phyloP scores from a whole-genome alignment of 148 eudicot genomes.

The Tetragonia tetragonoides region DNA sequence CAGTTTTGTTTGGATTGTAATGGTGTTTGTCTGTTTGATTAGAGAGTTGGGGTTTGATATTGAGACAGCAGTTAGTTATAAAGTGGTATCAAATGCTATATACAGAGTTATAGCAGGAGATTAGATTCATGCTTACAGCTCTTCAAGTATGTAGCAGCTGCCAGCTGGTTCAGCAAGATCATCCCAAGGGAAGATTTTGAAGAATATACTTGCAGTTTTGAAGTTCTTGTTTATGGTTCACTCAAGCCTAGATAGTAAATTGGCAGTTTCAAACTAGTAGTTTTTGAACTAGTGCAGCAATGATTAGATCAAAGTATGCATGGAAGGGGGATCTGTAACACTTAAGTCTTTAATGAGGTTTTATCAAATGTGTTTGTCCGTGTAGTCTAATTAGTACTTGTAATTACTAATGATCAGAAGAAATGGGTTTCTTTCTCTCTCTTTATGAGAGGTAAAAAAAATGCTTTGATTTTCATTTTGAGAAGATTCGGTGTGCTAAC shows the following conservation, averaged over 20 bases:
- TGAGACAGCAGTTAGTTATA: background rate
- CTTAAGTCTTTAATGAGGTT: background rate
- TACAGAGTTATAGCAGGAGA: background rate
- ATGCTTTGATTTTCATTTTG: too few relatives aligned
- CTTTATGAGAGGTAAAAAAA: too few relatives aligned
- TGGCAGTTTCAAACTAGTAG: background rate
- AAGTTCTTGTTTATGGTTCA: background rate
- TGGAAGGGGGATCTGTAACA: background rate
- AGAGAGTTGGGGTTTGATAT: background rate
- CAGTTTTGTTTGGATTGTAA: background rate
- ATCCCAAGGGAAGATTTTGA: background rate
- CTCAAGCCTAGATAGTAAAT: background rate
- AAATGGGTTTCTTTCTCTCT: too few relatives aligned
- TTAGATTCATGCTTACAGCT: background rate
- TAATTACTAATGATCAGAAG: too few relatives aligned
- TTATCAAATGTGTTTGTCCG: too few relatives aligned
- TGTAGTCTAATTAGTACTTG: too few relatives aligned
- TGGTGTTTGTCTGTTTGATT: background rate
- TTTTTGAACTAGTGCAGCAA: background rate
- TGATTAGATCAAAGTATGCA: background rate
- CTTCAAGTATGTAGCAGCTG: background rate
- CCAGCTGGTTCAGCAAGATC: background rate
- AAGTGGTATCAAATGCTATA: background rate
- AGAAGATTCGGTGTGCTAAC: too few relatives aligned
- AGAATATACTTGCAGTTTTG: background rate